Evolutionary conservation across 2,329 filamentous ascomycete species (phyloP).

Genomic region (Claviceps paspali): DNA sequence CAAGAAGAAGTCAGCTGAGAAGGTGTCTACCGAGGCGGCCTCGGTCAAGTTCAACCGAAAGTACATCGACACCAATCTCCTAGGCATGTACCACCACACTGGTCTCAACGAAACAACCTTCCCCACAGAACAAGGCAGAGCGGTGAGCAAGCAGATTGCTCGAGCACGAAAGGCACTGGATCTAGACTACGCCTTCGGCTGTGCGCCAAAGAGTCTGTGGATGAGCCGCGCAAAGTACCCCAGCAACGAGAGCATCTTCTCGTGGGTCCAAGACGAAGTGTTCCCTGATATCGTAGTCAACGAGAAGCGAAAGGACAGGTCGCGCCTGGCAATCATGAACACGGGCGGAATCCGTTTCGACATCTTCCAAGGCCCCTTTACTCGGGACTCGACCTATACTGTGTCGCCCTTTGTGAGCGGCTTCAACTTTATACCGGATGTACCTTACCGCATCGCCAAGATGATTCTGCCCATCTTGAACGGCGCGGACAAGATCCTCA

Average conservation of each 20-base stretch:
- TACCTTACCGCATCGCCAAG: conserved; percentile 62
- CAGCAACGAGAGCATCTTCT: conserved; percentile 59
- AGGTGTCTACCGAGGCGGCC: conserved; percentile 17
- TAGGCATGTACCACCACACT: conserved; percentile 69
- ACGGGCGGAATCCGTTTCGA: conserved; percentile 90
- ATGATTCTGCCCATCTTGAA: conserved; percentile 50
- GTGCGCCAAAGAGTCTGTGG: conserved; percentile 68
- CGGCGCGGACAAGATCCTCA: conserved; percentile 33
- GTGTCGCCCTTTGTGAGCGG: conserved; percentile 77
- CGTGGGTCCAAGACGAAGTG: conserved; percentile 62
- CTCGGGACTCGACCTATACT: conserved; percentile 70
- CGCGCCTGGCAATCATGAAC: conserved; percentile 66
- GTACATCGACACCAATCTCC: conserved; percentile 91
- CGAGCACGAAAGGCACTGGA: conserved; percentile 53
- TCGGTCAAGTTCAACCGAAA: conserved; percentile 52
- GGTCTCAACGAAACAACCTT: conserved; percentile 58
- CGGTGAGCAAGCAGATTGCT: conserved; percentile 55
- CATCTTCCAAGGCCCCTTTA: conserved; percentile 85
- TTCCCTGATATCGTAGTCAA: conserved; percentile 52
- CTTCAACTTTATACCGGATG: conserved; percentile 62
- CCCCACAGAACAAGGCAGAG: conserved; percentile 56
- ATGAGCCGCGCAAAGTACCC: conserved; percentile 66
- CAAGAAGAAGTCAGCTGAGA: conserved; percentile 16
- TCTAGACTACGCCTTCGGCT: conserved; percentile 66
- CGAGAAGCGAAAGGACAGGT: conserved; percentile 38